Evolutionary conservation across 2,329 filamentous ascomycete species (phyloP).

Genomic region (Scytalidium sp.): DNA sequence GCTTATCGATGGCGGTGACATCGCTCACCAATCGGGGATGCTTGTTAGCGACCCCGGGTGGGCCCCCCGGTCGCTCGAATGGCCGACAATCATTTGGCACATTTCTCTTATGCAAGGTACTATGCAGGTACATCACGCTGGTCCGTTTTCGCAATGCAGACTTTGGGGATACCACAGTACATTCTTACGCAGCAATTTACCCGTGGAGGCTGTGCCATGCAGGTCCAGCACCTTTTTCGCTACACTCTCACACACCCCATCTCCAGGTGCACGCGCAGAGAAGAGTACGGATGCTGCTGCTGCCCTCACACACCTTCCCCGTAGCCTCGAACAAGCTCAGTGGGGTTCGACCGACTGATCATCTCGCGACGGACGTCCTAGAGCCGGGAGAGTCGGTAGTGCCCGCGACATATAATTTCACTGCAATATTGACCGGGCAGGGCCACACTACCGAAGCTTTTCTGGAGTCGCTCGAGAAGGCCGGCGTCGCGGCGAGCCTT

Average conservation of each 20-base stretch:
- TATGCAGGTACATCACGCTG: constrained; percentile 22
- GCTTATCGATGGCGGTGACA: constrained; percentile 10
- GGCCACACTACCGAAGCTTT: too few species aligned
- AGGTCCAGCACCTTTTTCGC: not conserved
- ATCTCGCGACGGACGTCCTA: too few species aligned
- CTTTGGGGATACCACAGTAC: too few species aligned
- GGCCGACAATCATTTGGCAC: not conserved
- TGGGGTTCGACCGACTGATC: too few species aligned
- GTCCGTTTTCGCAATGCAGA: too few species aligned
- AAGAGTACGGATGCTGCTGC: not conserved
- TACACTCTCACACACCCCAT: not conserved
- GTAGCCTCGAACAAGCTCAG: too few species aligned
- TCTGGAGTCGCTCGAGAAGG: not conserved
- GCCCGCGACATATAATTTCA: not conserved
- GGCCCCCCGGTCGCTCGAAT: not conserved
- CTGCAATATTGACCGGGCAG: not conserved
- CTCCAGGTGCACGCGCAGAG: not conserved
- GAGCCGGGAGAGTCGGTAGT: not conserved
- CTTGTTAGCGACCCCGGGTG: not conserved
- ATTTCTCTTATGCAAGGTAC: constrained; percentile 19
- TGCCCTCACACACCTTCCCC: too few species aligned
- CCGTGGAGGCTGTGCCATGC: not conserved
- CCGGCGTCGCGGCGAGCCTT: not conserved
- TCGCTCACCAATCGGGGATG: constrained; percentile 3
- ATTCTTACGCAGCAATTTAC: too few species aligned